A percentile compares a stretch with the other conserved stretches of the same genome.
Evolutionary conservation across 192 early-diverging fungal species (phyloP).

Genomic region (Coemansia sp.): DNA sequence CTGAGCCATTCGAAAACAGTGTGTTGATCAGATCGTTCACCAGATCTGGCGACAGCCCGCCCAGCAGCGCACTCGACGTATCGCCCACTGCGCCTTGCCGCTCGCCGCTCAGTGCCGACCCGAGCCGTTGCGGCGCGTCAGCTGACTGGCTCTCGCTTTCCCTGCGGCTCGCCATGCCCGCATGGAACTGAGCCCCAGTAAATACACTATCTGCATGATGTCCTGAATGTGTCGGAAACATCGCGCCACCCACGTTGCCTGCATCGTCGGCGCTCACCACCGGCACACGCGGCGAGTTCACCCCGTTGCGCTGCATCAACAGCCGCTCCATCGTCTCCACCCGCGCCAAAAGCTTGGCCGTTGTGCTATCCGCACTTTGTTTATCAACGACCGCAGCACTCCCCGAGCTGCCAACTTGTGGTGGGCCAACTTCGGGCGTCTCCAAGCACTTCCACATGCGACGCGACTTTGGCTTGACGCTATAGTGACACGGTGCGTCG

Average conservation of each 20-base stretch:
- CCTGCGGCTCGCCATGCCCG: conserved; percentile 4
- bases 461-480: conserved; percentile 54
- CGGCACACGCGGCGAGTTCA: conserved; percentile 24
- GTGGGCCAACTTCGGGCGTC: conserved; percentile 7
- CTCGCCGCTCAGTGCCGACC: conserved; percentile 3
- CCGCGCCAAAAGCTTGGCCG: conserved; percentile 44
- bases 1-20: conserved; percentile 23
- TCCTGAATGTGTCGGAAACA: background rate
- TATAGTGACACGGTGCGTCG: conserved; percentile 50
- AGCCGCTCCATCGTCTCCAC: conserved; percentile 55
- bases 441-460: conserved; percentile 55
- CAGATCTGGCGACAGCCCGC: conserved; percentile 16
- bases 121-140: conserved; percentile 14
- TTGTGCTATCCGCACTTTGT: conserved; percentile 21
- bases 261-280: background rate
- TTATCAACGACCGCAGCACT: conserved; percentile 9
- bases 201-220: conserved; percentile 2
- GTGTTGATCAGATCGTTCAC: conserved; percentile 40
- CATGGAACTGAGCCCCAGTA: background rate
- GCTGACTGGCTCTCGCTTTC: conserved; percentile 20
- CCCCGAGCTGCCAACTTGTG: background rate
- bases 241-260: background rate
- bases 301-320: conserved; percentile 46
- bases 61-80: background rate
- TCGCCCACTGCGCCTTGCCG: conserved; percentile 5